Percentiles rank a stretch among this genome's conserved stretches.
phyloP scores from a whole-genome alignment of 148 eudicot genomes.

The Limonium bicolor region DNA sequence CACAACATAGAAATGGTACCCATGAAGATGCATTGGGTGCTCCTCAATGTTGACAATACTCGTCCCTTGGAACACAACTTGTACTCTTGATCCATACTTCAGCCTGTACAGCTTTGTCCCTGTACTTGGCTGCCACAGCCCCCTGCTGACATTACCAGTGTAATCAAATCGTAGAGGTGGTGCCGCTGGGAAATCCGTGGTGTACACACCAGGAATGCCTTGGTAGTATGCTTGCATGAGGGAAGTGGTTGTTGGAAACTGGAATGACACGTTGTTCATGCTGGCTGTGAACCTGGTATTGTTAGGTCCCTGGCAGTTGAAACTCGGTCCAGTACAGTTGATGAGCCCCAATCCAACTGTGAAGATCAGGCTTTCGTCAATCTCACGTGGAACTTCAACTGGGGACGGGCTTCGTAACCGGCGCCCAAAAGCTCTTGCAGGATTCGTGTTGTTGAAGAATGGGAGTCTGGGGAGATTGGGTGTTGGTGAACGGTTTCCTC shows the following conservation, averaged over 20 bases:
- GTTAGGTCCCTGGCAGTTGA: slow-evolving; percentile 63
- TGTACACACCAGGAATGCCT: slow-evolving; percentile 50
- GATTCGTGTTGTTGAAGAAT: slow-evolving; percentile 59
- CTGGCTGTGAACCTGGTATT: slow-evolving; percentile 75
- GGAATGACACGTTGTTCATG: slow-evolving; percentile 69
- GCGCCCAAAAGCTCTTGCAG: slow-evolving; percentile 41
- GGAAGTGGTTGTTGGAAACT: slow-evolving; percentile 50
- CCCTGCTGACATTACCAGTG: slow-evolving; percentile 74
- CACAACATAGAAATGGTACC: slow-evolving; percentile 74
- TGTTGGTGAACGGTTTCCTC: slow-evolving; percentile 12
- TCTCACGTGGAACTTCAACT: slow-evolving; percentile 40
- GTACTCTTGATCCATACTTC: slow-evolving; percentile 65
- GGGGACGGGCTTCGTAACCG: slow-evolving; percentile 37
- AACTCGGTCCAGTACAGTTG: slow-evolving; percentile 44
- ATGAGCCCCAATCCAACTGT: slow-evolving; percentile 62
- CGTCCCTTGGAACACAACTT: slow-evolving; percentile 66
- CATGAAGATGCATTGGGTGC: slow-evolving; percentile 91
- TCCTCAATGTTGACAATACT: slow-evolving; percentile 61
- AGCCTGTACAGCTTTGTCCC: slow-evolving; percentile 70
- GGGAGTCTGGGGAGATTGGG: slow-evolving; percentile 53
- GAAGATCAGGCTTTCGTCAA: slow-evolving; percentile 56
- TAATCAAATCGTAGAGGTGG: slow-evolving; percentile 72
- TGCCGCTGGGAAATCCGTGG: slow-evolving; percentile 64
- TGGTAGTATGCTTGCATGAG: slow-evolving; percentile 59
- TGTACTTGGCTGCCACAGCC: slow-evolving; percentile 53